Conservation (phyloP, 805 yeast genomes). For the Sugiyamaella smithiae region DNA sequence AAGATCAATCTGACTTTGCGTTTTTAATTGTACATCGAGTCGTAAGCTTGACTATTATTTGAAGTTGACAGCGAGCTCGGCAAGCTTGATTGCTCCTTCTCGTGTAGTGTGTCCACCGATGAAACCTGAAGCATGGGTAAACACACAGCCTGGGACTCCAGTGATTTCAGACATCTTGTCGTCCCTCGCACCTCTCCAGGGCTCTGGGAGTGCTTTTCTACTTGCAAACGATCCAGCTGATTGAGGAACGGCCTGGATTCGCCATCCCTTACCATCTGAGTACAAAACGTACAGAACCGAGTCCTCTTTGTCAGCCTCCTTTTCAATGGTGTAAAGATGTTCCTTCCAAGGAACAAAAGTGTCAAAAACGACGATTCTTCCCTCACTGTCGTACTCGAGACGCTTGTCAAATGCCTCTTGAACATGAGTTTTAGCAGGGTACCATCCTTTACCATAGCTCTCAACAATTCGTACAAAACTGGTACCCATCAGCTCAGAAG, state of each 20-base stretch:
- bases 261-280: constrained; percentile 67
- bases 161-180: constrained; percentile 67
- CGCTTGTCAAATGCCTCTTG: constrained; percentile 65
- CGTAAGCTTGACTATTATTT: too few relatives aligned
- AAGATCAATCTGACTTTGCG: too few relatives aligned
- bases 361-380: constrained; percentile 70
- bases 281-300: constrained; percentile 74
- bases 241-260: constrained; percentile 92
- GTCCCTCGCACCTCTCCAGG: constrained; percentile 95
- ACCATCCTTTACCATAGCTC: constrained; percentile 80
- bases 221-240: constrained; percentile 73
- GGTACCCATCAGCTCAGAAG: constrained; percentile 78
- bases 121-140: constrained; percentile 93
- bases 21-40: too few relatives aligned
- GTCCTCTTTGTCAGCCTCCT: constrained; percentile 42
- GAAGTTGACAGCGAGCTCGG: constrained; percentile 43
- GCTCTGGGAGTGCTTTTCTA: constrained; percentile 83
- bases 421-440: constrained; percentile 83
- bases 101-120: constrained; percentile 88
- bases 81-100: constrained; percentile 77
- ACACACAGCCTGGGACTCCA: constrained; percentile 85
- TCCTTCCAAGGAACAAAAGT: constrained; percentile 94
- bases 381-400: constrained; percentile 58
- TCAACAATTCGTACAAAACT: constrained; percentile 67
- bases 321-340: constrained; percentile 74